These are phyloP conservation scores for Talaromyces funiculosus DNA, from an alignment of 2,329 filamentous ascomycete species.

Conservation along the genomic window DNA sequence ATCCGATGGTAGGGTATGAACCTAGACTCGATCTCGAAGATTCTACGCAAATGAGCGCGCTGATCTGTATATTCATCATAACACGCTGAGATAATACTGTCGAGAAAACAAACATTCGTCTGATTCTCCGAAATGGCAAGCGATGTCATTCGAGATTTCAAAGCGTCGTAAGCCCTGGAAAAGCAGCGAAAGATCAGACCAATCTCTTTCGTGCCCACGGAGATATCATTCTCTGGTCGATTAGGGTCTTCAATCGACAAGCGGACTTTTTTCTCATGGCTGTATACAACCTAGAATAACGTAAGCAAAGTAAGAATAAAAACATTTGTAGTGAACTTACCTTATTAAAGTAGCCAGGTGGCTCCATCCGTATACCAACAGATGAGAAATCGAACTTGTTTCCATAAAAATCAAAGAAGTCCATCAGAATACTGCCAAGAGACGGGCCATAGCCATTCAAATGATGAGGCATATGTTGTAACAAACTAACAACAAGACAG, in stretches of 20 bases:
- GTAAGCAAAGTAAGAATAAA: not conserved
- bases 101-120: slow-evolving; percentile 55
- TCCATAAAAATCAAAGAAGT: slow-evolving; percentile 87
- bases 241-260: slow-evolving; percentile 92
- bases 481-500: slow-evolving; percentile 82
- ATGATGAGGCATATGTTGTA: slow-evolving; percentile 71
- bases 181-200: slow-evolving; percentile 64
- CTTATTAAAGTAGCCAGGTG: slow-evolving; percentile 72
- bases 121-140: slow-evolving; percentile 19
- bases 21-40: slow-evolving; percentile 43
- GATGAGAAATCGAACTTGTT: slow-evolving; percentile 66
- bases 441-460: slow-evolving; percentile 62
- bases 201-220: slow-evolving; percentile 74
- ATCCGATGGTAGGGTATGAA: slow-evolving; percentile 27
- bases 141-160: slow-evolving; percentile 54
- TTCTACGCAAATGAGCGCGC: slow-evolving; percentile 55
- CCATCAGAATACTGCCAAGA: slow-evolving; percentile 73
- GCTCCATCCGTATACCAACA: slow-evolving; percentile 69
- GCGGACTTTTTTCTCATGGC: slow-evolving; percentile 40
- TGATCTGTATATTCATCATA: slow-evolving; percentile 70
- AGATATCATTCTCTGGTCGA: slow-evolving; percentile 76
- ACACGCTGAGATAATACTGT: slow-evolving; percentile 67
- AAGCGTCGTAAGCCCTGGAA: slow-evolving; percentile 52
- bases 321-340: slow-evolving; percentile 36
- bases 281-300: slow-evolving; percentile 7